phyloP scores from a whole-genome alignment of 2,329 filamentous ascomycete species.

The Cordyceps fumosorosea region DNA sequence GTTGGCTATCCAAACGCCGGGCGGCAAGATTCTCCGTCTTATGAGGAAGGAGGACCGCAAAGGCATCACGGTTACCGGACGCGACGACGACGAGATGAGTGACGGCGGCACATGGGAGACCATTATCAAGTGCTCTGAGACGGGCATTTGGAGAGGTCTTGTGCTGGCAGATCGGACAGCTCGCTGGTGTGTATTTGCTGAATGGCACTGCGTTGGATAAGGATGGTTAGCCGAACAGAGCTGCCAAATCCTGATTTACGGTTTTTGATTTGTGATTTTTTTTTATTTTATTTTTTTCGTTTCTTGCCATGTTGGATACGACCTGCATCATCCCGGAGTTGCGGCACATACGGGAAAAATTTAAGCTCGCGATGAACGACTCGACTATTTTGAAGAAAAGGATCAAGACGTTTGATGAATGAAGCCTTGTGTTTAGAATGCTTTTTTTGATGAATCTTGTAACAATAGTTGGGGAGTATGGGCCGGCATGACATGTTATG shows the following conservation, averaged over 20 bases:
- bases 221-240: neutral
- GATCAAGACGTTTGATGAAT: neutral
- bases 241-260: neutral
- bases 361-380: slow-evolving; percentile 2
- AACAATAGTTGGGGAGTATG: slow-evolving; percentile 11
- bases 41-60: slow-evolving; percentile 72
- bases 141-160: slow-evolving; percentile 72
- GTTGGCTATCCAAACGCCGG: slow-evolving; percentile 86
- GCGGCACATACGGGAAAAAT: neutral
- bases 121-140: slow-evolving; percentile 82
- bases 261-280: neutral
- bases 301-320: slow-evolving; percentile 8
- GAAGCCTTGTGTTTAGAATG: slow-evolving; percentile 8
- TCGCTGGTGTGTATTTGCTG: slow-evolving; percentile 86
- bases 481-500: slow-evolving; percentile 4
- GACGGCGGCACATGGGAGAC: slow-evolving; percentile 81
- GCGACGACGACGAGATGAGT: slow-evolving; percentile 49
- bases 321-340: slow-evolving; percentile 12
- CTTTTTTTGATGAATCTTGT: slow-evolving; percentile 11
- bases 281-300: neutral
- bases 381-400: neutral
- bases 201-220: slow-evolving; percentile 60
- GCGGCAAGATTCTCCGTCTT: slow-evolving; percentile 86
- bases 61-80: slow-evolving; percentile 41
- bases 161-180: slow-evolving; percentile 79